Evolutionary conservation across 2,329 filamentous ascomycete species (phyloP).

Genomic region (Colletotrichum neosansevieriae): DNA sequence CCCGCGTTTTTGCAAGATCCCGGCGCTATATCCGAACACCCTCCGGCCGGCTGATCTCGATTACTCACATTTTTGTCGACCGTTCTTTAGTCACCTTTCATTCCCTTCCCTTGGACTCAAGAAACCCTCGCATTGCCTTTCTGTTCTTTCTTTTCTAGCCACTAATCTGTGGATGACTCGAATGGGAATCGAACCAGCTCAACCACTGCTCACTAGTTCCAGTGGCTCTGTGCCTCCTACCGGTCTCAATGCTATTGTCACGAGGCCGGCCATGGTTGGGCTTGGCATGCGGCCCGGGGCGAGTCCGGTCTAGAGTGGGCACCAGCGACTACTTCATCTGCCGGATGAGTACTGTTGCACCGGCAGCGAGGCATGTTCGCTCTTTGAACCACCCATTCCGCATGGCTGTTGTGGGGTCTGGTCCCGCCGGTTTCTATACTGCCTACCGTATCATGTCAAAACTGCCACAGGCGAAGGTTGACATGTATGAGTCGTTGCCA

Average conservation of each 20-base stretch:
- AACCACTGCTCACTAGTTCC: too few species aligned
- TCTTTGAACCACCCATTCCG: slow-evolving; percentile 66
- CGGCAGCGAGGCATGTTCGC: slow-evolving; percentile 32
- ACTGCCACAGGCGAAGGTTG: slow-evolving; percentile 77
- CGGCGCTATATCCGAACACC: slow-evolving; percentile 18
- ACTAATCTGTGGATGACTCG: too few species aligned
- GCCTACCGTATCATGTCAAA: slow-evolving; percentile 86
- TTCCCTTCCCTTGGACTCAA: neutral
- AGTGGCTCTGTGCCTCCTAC: neutral
- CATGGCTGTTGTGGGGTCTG: slow-evolving; percentile 91
- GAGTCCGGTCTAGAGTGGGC: slow-evolving; percentile 3
- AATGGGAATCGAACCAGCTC: too few species aligned
- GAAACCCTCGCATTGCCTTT: too few species aligned
- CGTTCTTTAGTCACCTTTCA: neutral
- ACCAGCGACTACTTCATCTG: slow-evolving; percentile 1
- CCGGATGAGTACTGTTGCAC: slow-evolving; percentile 1
- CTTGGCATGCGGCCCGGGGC: neutral
- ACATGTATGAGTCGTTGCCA: slow-evolving; percentile 96
- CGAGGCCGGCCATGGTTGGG: slow-evolving; percentile 14
- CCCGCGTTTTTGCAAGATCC: neutral
- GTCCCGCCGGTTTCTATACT: slow-evolving; percentile 96
- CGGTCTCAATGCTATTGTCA: slow-evolving; percentile 11
- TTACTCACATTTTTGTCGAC: neutral
- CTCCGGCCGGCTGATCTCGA: neutral
- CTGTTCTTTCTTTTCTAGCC: too few species aligned